phyloP scores from a whole-genome alignment of 805 yeast species.

The Yarrowia hollandica region DNA sequence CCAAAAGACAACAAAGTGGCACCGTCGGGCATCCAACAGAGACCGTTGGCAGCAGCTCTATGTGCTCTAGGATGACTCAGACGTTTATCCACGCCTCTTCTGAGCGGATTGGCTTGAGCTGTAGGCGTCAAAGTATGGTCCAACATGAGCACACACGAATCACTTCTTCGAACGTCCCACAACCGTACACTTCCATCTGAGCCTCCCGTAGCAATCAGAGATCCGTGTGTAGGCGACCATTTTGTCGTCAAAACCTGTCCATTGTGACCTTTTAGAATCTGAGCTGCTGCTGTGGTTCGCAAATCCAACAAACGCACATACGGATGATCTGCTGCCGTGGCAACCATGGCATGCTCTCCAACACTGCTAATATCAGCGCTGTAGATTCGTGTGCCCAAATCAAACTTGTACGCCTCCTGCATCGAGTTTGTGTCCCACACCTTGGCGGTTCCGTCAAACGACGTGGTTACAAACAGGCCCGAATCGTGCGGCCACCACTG shows the following conservation, averaged over 20 bases:
- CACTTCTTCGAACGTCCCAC: conserved; percentile 68
- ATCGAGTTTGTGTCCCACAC: conserved; percentile 77
- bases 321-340: conserved; percentile 69
- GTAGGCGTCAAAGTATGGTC: conserved; percentile 43
- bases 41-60: conserved; percentile 73
- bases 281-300: conserved; percentile 70
- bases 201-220: conserved; percentile 83
- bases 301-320: conserved; percentile 70
- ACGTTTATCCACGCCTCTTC: conserved; percentile 15
- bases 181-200: conserved; percentile 94
- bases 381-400: conserved; percentile 61
- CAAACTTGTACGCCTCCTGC: conserved; percentile 65
- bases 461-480: conserved; percentile 80
- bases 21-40: conserved; percentile 72
- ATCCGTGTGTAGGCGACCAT: conserved; percentile 77
- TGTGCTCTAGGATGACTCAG: conserved; percentile 58
- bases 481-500: conserved; percentile 90
- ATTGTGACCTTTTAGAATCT: conserved; percentile 63
- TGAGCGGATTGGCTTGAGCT: conserved; percentile 2
- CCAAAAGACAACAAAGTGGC: conserved; percentile 65
- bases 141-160: conserved; percentile 60
- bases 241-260: conserved; percentile 58
- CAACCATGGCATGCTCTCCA: conserved; percentile 55
- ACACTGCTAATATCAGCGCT: conserved; percentile 60
- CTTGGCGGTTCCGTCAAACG: conserved; percentile 74